Evolutionary conservation across 768 basidiomycete genomes (phyloP).

Genomic region (Collybia sordida): DNA sequence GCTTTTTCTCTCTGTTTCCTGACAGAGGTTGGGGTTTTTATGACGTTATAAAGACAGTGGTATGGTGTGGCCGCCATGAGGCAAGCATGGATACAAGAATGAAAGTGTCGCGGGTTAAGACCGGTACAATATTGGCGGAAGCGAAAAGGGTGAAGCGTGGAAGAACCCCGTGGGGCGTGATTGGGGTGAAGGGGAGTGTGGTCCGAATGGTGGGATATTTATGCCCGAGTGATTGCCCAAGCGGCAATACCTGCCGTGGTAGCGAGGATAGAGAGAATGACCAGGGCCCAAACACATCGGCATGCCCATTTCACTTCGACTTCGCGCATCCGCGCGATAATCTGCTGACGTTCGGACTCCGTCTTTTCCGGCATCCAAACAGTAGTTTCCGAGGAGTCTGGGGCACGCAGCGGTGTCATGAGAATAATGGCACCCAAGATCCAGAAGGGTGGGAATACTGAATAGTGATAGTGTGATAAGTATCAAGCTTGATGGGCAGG

Average conservation of each 20-base stretch:
- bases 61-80: not conserved
- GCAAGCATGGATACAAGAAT: not conserved
- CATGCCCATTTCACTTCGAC: constrained; percentile 57
- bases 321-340: constrained; percentile 46
- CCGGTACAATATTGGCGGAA: not conserved
- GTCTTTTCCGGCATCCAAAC: constrained; percentile 61
- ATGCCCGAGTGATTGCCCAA: constrained; percentile 29
- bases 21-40: constrained; percentile 1
- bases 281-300: constrained; percentile 53
- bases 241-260: constrained; percentile 28
- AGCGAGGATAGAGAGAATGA: constrained; percentile 40
- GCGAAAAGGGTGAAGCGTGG: not conserved
- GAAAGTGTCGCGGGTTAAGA: not conserved
- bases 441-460: constrained; percentile 68
- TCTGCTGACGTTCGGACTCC: constrained; percentile 43
- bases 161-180: not conserved
- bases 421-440: constrained; percentile 57
- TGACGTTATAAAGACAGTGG: not conserved
- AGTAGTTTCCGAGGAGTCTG: constrained; percentile 24
- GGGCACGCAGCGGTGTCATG: constrained; percentile 48
- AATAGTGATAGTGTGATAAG: constrained; percentile 3
- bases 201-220: constrained; percentile 3
- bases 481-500: not conserved
- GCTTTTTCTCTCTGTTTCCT: constrained; percentile 6
- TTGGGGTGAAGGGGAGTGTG: not conserved